Conservation (phyloP, 768 basidiomycete species). For the Rhodocollybia butyracea region DNA sequence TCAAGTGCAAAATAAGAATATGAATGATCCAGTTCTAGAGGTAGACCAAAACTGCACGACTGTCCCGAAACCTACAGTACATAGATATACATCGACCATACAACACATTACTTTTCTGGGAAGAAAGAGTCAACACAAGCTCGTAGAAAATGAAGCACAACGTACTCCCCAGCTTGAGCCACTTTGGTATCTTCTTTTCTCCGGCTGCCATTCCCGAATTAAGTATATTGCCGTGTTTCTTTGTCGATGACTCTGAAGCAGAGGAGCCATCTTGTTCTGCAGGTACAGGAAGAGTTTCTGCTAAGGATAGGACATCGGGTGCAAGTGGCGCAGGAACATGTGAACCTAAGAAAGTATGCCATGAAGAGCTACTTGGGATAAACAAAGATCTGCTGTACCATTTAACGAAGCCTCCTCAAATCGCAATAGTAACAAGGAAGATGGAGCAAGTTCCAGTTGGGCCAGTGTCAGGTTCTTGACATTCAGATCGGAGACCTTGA, state of each 20-base stretch:
- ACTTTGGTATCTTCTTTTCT: conserved; percentile 71
- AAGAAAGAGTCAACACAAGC: not conserved
- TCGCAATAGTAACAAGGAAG: conserved; percentile 70
- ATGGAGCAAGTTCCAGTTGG: conserved; percentile 75
- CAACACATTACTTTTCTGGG: conserved; percentile 6
- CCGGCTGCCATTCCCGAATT: conserved; percentile 9
- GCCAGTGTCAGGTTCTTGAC: conserved; percentile 66
- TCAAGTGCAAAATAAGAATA: too few relatives aligned
- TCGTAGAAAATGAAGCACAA: not conserved
- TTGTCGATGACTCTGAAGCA: conserved; percentile 7
- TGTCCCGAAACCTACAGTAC: too few relatives aligned
- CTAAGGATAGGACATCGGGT: conserved; percentile 50
- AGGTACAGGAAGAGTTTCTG: conserved; percentile 66
- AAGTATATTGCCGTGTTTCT: not conserved
- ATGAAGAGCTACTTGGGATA: not conserved
- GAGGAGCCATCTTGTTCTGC: conserved; percentile 20
- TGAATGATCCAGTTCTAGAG: too few relatives aligned
- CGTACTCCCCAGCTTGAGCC: conserved; percentile 73
- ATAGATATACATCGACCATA: too few relatives aligned
- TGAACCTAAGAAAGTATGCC: conserved; percentile 36
- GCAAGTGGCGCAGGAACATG: conserved; percentile 63
- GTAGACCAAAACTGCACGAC: too few relatives aligned
- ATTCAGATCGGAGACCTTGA: conserved; percentile 74
- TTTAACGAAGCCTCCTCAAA: conserved; percentile 75
- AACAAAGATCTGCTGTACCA: conserved; percentile 36